Percentiles rank a stretch among this genome's conserved stretches.
Conservation (phyloP, 2,329 filamentous ascomycete genomes). For the Fusarium sp. region DNA sequence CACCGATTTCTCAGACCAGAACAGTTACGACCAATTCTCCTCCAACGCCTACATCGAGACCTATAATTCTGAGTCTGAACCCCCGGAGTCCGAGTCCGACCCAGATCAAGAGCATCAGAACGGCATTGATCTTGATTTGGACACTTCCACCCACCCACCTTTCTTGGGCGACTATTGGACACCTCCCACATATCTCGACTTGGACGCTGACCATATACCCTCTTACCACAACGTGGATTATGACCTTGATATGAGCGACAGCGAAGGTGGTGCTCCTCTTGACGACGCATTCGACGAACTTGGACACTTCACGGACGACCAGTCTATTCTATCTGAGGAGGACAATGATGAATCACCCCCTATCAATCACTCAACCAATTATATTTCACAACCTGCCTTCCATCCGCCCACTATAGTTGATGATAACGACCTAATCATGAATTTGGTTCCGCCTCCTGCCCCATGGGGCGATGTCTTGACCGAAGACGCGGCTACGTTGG, state of each 20-base stretch:
- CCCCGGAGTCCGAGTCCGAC: constrained; percentile 6
- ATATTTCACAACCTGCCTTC: constrained; percentile 18
- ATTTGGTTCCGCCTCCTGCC: constrained; percentile 24
- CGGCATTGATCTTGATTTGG: constrained; percentile 14
- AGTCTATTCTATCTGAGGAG: constrained; percentile 9
- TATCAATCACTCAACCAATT: constrained; percentile 20
- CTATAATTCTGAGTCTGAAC: constrained; percentile 10
- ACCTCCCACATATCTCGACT: constrained; percentile 12
- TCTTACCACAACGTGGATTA: constrained; percentile 37
- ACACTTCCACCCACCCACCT: constrained; percentile 11
- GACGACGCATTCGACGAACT: constrained; percentile 18
- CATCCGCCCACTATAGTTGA: constrained; percentile 13
- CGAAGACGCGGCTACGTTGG: not conserved
- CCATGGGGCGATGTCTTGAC: constrained; percentile 17
- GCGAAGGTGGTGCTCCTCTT: constrained; percentile 48
- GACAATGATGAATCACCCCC: constrained; percentile 25
- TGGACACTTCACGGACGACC: constrained; percentile 11
- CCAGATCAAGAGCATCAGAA: constrained; percentile 7
- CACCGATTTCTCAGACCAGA: constrained; percentile 2
- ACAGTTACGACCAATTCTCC: constrained; percentile 9
- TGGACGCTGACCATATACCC: constrained; percentile 16
- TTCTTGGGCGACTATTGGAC: constrained; percentile 9
- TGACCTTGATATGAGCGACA: constrained; percentile 51
- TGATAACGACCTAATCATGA: constrained; percentile 25
- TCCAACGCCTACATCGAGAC: not conserved